Base-by-base conservation (phyloP, 495 filamentous ascomycete genomes). In the Parathielavia appendiculata region DNA sequence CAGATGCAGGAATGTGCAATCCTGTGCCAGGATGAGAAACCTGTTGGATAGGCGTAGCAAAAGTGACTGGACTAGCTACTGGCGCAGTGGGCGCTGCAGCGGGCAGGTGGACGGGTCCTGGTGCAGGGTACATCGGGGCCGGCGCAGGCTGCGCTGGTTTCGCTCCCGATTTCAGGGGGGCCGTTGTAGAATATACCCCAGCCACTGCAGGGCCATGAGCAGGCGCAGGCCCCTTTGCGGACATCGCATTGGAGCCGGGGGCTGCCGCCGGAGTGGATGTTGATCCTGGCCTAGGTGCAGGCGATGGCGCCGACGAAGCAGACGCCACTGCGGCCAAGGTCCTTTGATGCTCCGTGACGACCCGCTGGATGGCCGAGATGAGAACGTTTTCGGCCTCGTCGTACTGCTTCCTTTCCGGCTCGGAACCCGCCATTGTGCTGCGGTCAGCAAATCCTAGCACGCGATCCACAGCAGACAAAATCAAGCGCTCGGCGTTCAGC, bases 401-500 rank as follows among this genome's bases (percentile, higher is more conserved):
- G 44, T 54, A 64, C 54, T 70, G 52, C 39, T 61, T 61, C 52
- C 45, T 68, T 30, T 68, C 60, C 0, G 58, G 30, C 26, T 67
- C 66, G 47, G 51, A 54, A 19, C 58, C 66, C 16, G 59, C 58
- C 59, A 66, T 66, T 6, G 58, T 68, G 51, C 64, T 73, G 26
- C 60, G 55, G 36, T 74, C 67, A 0, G 61, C 41, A 38, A 74
- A 68, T 14, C 71, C 71, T 19, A 74, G 57, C n/a, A 68, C 69
- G 2, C 70, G 69, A 34, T 71, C 66, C n/a, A 73, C 63, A 8
- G 71, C 70, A 8, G 70, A 73, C 34, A 74, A 44, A 5, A 73
- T 59, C 61, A 74, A 45, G 47, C 59, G 63, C 56, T 73, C 70
- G 9, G 69, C 55, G 47, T 69, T 66, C 19, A 59, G 54, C 40